Percentiles rank a stretch among this genome's conserved stretches.
These are phyloP conservation scores for Vanderwaltozyma yarrowii DNA, from an alignment of 805 yeast species.

Conservation along the genomic window DNA sequence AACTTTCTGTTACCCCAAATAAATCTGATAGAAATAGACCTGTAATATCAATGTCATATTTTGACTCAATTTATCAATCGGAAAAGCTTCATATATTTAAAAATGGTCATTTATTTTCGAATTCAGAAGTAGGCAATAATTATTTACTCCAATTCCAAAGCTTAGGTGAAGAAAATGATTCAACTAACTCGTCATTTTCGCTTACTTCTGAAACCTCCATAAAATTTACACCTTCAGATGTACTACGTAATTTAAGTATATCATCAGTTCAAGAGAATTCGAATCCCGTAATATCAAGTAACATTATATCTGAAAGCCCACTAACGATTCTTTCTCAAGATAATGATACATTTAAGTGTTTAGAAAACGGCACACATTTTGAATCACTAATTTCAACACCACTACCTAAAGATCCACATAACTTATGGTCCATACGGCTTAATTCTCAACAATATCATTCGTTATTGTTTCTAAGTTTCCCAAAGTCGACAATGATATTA, in stretches of 20 bases:
- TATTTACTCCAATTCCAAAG: constrained; percentile 68
- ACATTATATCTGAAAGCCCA: constrained; percentile 24
- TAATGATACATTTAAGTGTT: constrained; percentile 32
- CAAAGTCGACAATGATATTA: constrained; percentile 16
- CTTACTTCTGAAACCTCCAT: constrained; percentile 26
- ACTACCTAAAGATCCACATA: constrained; percentile 54
- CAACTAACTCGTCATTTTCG: constrained; percentile 18
- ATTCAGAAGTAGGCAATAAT: constrained; percentile 53
- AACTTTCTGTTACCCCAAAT: constrained; percentile 44
- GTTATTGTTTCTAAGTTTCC: constrained; percentile 17
- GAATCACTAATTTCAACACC: constrained; percentile 63
- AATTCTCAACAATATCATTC: constrained; percentile 19
- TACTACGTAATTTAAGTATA: constrained; percentile 46
- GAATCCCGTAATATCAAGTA: constrained; percentile 44
- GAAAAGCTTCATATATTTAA: constrained; percentile 49
- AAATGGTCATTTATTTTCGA: constrained; percentile 67
- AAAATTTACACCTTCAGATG: constrained; percentile 24
- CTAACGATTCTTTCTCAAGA: constrained; percentile 24
- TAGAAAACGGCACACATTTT: constrained; percentile 48
- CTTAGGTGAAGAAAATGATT: constrained; percentile 51
- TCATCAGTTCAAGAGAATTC: constrained; percentile 37
- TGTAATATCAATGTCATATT: constrained; percentile 47
- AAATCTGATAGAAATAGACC: constrained; percentile 29
- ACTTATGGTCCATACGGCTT: constrained; percentile 54
- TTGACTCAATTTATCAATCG: constrained; percentile 64